Base-by-base conservation (phyloP, 1,284 basidiomycete genomes). In the Ustilago hordei region DNA sequence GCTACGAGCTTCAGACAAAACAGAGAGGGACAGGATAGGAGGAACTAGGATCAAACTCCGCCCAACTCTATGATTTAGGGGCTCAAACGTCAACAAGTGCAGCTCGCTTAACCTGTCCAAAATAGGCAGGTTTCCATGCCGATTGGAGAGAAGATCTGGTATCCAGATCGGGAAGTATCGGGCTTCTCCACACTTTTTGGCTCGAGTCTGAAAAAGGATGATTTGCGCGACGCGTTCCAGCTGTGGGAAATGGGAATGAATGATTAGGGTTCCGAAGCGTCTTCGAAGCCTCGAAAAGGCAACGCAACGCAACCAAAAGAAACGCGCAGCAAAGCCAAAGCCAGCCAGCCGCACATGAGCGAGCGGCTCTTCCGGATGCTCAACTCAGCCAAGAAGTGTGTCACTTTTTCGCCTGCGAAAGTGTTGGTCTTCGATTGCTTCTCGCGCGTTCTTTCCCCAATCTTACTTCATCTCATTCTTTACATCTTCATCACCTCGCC, bases 221-320 rank as follows among this genome's bases (percentile, higher is more conserved):
- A 39, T 71, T 62, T 71, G 60, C 69, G 62, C 69, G 69, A 55
- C 69, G 69, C 69, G 69, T 50, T 48, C 28, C 12, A 45, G 28
- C 17, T n/a, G 12, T 50, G 17, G 13, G 45, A 17, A 9, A 34
- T 3, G 8, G 39, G 31, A 1, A 36, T 13, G 41, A 15, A 4
- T 55, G 45, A 55, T 60, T 28, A 61, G 59, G 58, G 39, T 55
- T 35, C 32, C 55, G 64, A 60, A 31, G 31, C 23, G 43, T 13
- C 13, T 45, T 41, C 39, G 11, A 41, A 41, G 13, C 39, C 39
- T 41, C 39, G 39, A 41, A 41, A 41, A 41, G 13, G 39, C 39
- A 41, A 45, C 3, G 6, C 23, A 2, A 23, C 23, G 23, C 3
- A 28, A 28, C 23, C 23, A 28, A 28, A 28, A 28, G 23, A 9